phyloP scores from a whole-genome alignment of 2,329 filamentous ascomycete species.

The Fusarium pininemorale region DNA sequence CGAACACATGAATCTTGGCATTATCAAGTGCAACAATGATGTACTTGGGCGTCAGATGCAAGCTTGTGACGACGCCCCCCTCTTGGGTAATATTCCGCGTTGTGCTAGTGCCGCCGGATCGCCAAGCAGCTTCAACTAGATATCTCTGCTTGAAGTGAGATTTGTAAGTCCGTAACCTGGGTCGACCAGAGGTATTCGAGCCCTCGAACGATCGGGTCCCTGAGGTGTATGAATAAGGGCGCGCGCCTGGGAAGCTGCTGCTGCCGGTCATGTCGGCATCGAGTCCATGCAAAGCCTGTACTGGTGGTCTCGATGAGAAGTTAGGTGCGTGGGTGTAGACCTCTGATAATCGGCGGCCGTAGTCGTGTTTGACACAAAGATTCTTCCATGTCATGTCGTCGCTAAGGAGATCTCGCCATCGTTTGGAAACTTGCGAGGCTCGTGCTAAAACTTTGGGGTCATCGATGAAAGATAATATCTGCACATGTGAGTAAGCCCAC shows the following conservation, averaged over 20 bases:
- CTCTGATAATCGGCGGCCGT: slow-evolving; percentile 69
- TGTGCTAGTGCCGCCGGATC: slow-evolving; percentile 85
- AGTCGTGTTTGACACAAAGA: slow-evolving; percentile 94
- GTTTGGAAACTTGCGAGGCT: slow-evolving; percentile 93
- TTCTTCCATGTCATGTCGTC: slow-evolving; percentile 99
- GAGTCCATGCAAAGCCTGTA: slow-evolving; percentile 44
- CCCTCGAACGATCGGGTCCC: slow-evolving; percentile 67
- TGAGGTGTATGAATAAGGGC: slow-evolving; percentile 49
- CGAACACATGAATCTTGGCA: slow-evolving; percentile 97
- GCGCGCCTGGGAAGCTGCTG: slow-evolving; percentile 57
- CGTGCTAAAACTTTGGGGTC: slow-evolving; percentile 93
- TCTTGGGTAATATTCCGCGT: slow-evolving; percentile 93
- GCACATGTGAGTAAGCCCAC: slow-evolving; percentile 13
- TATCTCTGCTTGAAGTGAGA: slow-evolving; percentile 98
- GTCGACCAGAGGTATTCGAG: slow-evolving; percentile 42
- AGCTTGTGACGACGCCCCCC: slow-evolving; percentile 93
- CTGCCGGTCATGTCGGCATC: slow-evolving; percentile 49
- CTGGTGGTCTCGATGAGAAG: slow-evolving; percentile 44
- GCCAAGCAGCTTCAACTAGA: slow-evolving; percentile 96
- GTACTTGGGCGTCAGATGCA: slow-evolving; percentile 94
- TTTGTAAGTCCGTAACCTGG: slow-evolving; percentile 84
- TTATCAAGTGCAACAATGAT: slow-evolving; percentile 98
- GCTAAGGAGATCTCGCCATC: slow-evolving; percentile 92
- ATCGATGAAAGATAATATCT: slow-evolving; percentile 97
- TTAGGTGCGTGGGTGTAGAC: slow-evolving; percentile 50